Evolutionary conservation across 2,329 filamentous ascomycete genomes (phyloP), one percentile per base, ranked within the genome.

Genomic region (Fulvia fulva): DNA sequence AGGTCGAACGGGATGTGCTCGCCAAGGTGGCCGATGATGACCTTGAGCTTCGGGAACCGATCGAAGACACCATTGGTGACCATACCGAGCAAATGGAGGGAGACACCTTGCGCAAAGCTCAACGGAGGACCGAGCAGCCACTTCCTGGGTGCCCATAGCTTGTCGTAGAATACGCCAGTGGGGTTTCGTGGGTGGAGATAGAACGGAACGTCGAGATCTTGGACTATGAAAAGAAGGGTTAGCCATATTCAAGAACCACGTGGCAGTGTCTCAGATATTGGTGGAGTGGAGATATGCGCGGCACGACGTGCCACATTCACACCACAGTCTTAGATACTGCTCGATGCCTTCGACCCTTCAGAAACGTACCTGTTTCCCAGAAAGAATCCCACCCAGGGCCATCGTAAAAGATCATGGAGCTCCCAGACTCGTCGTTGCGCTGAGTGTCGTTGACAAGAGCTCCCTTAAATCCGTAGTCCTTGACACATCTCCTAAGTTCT

Each of bases 401-500:
- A 66, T 88, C 86, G 72, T 87, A 88, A 73, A 87, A 87, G 68
- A 87, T 74, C 76, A 84, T 81, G 23, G 80, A 79, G 56, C 86
- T 82, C 37, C 83, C 84, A 57, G 85, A 81, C 0, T 74, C 62
- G 2, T 83, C 83, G 16, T 82, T 77, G 26, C 81, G 80, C 67
- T 88, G 85, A 4, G 66, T 68, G 51, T 69, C 68, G 55, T 71
- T 71, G 5, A 74, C 66, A 0, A 74, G 63, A 3, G 70, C 72
- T 4, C 73, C 73, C 16, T 70, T 65, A 66, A 74, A 74, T 22
- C 71, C 70, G 46, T 67, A 75, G 59, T 84, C 70, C 1, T 74
- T 80, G 5, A 87, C 80, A 53, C 80, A 83, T 52, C 82, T 76
- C 46, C 71, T 69, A 2, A 85, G 74, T 61, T 85, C 83, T 2